phyloP scores from a whole-genome alignment of 2,329 filamentous ascomycete species.

The Botrytis fabae region DNA sequence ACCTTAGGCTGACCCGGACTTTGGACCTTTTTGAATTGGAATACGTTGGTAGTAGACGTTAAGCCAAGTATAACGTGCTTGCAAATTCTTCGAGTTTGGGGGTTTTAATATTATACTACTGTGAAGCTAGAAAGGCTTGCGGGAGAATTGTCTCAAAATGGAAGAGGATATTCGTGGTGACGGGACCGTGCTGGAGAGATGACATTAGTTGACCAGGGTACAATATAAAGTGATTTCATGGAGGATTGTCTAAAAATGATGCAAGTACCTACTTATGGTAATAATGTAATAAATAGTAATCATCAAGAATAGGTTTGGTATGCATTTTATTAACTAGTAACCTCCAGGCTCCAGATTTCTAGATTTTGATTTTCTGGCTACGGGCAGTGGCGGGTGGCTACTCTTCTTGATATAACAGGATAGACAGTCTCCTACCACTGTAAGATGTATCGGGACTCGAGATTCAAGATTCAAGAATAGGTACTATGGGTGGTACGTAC shows the following conservation, averaged over 20 bases:
- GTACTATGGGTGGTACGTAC: background rate
- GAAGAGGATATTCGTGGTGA: conserved; percentile 20
- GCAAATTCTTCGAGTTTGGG: conserved; percentile 14
- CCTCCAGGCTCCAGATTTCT: background rate
- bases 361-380: background rate
- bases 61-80: conserved; percentile 3
- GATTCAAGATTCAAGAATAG: background rate
- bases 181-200: background rate
- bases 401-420: background rate
- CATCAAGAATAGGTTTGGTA: background rate
- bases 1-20: background rate
- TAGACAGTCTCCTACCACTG: background rate
- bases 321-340: background rate
- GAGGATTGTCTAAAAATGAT: background rate
- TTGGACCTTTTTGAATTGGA: conserved; percentile 7
- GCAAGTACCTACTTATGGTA: background rate
- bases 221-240: background rate
- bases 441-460: background rate
- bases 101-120: conserved; percentile 1
- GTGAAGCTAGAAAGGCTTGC: conserved; percentile 3
- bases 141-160: conserved; percentile 9
- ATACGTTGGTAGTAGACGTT: background rate
- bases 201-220: conserved; percentile 3
- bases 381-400: background rate
- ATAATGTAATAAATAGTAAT: background rate